These are phyloP conservation scores for Rhodomyrtus psidioides DNA, from an alignment of 441 rosid species.

Conservation along the genomic window DNA sequence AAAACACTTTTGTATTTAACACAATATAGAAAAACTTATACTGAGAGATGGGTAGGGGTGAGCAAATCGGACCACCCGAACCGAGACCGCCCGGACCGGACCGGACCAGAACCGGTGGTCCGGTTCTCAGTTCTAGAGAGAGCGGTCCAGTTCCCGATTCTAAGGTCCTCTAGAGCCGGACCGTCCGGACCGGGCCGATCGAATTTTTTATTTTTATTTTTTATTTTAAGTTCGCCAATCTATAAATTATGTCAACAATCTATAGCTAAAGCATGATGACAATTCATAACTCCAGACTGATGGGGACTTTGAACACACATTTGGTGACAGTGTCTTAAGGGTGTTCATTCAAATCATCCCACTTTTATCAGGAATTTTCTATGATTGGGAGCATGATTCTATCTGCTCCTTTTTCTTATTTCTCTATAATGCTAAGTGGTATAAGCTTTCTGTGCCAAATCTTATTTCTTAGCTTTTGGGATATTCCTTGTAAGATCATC, in stretches of 20 bases:
- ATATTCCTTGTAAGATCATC: background rate
- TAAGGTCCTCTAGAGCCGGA: too few relatives aligned
- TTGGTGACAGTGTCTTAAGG: background rate
- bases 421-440: background rate
- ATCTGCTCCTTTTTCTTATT: background rate
- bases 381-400: background rate
- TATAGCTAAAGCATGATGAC: background rate
- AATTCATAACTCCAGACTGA: background rate
- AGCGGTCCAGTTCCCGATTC: too few relatives aligned
- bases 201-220: too few relatives aligned
- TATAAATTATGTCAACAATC: background rate
- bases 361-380: background rate
- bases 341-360: background rate
- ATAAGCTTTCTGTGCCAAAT: background rate
- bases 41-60: too few relatives aligned
- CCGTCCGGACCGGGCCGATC: too few relatives aligned
- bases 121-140: too few relatives aligned
- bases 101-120: too few relatives aligned
- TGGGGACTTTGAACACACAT: background rate
- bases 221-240: too few relatives aligned
- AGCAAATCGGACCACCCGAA: too few relatives aligned
- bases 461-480: background rate
- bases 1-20: too few relatives aligned
- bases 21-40: too few relatives aligned
- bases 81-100: too few relatives aligned